Evolutionary conservation across 306 rosid species (phyloP).

Genomic region (Castanospermum australe): DNA sequence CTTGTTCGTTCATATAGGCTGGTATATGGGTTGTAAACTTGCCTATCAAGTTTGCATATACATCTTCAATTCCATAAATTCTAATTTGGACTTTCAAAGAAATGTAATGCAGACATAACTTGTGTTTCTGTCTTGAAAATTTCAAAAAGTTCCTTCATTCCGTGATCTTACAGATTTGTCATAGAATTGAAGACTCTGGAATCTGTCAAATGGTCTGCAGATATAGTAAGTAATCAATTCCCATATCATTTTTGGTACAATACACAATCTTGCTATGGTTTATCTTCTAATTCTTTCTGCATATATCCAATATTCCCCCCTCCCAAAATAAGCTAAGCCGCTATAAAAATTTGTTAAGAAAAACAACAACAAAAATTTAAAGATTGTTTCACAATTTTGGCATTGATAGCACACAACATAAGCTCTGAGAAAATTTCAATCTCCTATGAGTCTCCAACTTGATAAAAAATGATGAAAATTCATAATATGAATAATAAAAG

Average conservation of each 20-base stretch:
- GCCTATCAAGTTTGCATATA: not conserved
- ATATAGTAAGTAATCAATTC: slow-evolving; percentile 47
- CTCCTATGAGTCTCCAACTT: not conserved
- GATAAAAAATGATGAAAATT: not conserved
- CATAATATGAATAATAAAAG: not conserved
- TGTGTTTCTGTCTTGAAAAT: not conserved
- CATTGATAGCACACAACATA: not conserved
- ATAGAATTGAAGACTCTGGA: slow-evolving; percentile 53
- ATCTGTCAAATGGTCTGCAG: slow-evolving; percentile 49
- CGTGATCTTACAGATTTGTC: slow-evolving; percentile 48
- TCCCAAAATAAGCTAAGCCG: not conserved
- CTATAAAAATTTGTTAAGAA: not conserved
- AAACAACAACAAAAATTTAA: not conserved
- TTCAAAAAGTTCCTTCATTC: slow-evolving; percentile 5
- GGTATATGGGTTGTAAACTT: not conserved
- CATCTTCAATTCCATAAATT: not conserved
- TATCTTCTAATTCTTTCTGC: not conserved
- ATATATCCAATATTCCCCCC: not conserved
- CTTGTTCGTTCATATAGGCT: not conserved
- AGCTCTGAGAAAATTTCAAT: not conserved
- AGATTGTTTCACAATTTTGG: not conserved
- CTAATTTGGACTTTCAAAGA: not conserved
- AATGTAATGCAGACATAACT: not conserved
- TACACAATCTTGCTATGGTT: not conserved
- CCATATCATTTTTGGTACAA: not conserved